Percentiles rank a stretch among this genome's conserved stretches.
phyloP scores from a whole-genome alignment of 2,329 filamentous ascomycete species.

The Fusarium verticillioides region DNA sequence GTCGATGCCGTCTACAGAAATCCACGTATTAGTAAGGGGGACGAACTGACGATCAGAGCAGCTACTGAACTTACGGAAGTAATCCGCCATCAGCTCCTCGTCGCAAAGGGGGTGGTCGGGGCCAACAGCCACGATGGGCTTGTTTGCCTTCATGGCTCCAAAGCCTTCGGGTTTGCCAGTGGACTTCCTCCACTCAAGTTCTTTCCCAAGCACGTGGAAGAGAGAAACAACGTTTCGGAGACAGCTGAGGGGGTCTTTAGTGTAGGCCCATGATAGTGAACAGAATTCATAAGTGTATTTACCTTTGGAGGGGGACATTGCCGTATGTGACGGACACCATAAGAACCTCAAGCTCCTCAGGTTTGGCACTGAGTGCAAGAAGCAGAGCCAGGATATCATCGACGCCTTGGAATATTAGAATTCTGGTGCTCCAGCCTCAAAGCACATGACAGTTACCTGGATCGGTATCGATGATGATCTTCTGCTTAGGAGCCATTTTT shows the following conservation, averaged over 20 bases:
- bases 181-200: constrained; percentile 82
- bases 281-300: constrained; percentile 33
- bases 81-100: constrained; percentile 81
- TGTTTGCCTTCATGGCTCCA: constrained; percentile 74
- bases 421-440: fast-evolving
- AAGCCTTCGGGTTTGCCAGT: constrained; percentile 77
- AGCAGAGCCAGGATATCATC: constrained; percentile 93
- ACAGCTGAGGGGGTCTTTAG: constrained; percentile 64
- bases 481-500: constrained; percentile 71
- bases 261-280: not conserved
- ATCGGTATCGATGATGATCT: constrained; percentile 96
- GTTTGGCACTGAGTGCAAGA: constrained; percentile 81
- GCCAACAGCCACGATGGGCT: constrained; percentile 87
- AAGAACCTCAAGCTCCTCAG: constrained; percentile 86
- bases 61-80: constrained; percentile 78
- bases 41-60: not conserved
- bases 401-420: constrained; percentile 64
- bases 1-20: constrained; percentile 74
- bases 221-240: constrained; percentile 88
- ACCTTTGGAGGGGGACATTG: constrained; percentile 89
- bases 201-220: constrained; percentile 92
- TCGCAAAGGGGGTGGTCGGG: constrained; percentile 88
- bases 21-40: constrained; percentile 10
- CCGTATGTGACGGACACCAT: constrained; percentile 93
- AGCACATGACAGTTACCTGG: constrained; percentile 67